Conservation (phyloP, 2,329 filamentous ascomycete genomes). For the Hansfordia pulvinata region DNA sequence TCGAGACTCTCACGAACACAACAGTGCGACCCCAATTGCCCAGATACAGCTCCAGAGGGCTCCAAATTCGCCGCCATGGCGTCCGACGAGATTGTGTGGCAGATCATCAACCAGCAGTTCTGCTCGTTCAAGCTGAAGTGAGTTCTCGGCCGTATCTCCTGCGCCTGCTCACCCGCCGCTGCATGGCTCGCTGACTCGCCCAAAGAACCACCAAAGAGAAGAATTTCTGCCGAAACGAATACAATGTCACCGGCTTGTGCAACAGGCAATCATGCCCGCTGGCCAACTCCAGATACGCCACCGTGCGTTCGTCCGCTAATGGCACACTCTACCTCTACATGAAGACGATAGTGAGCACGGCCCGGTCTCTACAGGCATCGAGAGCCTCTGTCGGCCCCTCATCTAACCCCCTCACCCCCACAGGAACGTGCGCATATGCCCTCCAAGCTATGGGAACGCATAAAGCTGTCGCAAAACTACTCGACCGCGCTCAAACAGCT, state of each 20-base stretch:
- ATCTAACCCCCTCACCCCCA: too few species aligned
- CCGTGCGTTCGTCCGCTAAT: conserved; percentile 69
- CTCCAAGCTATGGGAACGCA: conserved; percentile 85
- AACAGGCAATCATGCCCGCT: conserved; percentile 57
- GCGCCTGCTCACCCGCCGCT: too few species aligned
- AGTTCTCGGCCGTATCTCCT: too few species aligned
- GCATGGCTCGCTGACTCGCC: conserved; percentile 13
- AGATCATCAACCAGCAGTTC: conserved; percentile 86
- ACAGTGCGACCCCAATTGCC: too few species aligned
- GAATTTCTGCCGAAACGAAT: conserved; percentile 92
- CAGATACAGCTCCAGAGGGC: too few species aligned
- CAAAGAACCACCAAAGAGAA: conserved; percentile 66
- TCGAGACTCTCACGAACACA: too few species aligned
- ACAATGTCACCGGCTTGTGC: conserved; percentile 52
- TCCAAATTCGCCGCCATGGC: conserved; percentile 41
- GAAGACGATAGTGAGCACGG: conserved; percentile 85
- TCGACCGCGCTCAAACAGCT: conserved; percentile 78
- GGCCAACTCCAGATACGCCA: conserved; percentile 86
- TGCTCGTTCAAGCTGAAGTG: conserved; percentile 92
- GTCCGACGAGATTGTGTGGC: conserved; percentile 95
- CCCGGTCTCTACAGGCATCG: too few species aligned
- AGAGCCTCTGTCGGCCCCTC: too few species aligned
- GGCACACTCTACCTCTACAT: conserved; percentile 89
- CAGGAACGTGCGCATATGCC: conserved; percentile 83
- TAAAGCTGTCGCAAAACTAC: conserved; percentile 84